A percentile compares a stretch with the other conserved stretches of the same genome.
Conservation (phyloP, 2,329 filamentous ascomycete genomes). For the Xylariomycetidae sp. region DNA sequence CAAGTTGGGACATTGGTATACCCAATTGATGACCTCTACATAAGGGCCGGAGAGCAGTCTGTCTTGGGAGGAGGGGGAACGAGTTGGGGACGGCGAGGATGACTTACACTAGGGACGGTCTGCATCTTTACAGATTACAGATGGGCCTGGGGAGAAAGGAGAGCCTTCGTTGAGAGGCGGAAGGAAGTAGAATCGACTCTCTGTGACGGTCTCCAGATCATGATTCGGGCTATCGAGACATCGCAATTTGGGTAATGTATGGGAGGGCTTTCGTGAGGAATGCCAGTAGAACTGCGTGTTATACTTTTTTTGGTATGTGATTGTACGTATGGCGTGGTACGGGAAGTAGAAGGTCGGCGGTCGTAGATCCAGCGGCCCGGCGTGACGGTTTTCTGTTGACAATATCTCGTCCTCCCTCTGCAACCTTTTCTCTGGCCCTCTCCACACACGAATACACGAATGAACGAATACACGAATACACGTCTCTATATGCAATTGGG, state of each 20-base stretch:
- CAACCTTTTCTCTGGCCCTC: too few species aligned
- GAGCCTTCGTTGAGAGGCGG: constrained; percentile 28
- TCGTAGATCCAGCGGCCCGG: constrained; percentile 21
- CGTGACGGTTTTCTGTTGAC: too few species aligned
- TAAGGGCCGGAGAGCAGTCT: too few species aligned
- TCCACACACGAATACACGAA: too few species aligned
- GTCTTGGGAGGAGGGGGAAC: too few species aligned
- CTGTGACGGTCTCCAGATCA: constrained; percentile 25
- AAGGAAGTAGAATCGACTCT: constrained; percentile 20
- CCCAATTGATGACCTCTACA: too few species aligned
- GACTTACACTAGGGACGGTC: constrained; percentile 50
- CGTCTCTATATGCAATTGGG: too few species aligned
- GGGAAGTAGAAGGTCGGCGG: constrained; percentile 14
- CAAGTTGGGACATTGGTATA: too few species aligned
- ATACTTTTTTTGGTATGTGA: constrained; percentile 4
- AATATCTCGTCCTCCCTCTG: too few species aligned
- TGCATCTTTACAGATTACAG: constrained; percentile 43
- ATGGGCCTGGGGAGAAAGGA: constrained; percentile 28
- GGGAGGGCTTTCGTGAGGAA: constrained; percentile 16
- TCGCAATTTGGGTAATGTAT: constrained; percentile 15
- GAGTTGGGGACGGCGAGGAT: too few species aligned
- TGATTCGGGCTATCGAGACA: constrained; percentile 29
- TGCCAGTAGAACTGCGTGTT: constrained; percentile 17
- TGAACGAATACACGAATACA: too few species aligned
- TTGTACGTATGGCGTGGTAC: constrained; percentile 1